Percentiles rank a stretch among this genome's conserved stretches.
Conservation (phyloP, 2,329 filamentous ascomycete genomes). For the Colletotrichum echinochloae region DNA sequence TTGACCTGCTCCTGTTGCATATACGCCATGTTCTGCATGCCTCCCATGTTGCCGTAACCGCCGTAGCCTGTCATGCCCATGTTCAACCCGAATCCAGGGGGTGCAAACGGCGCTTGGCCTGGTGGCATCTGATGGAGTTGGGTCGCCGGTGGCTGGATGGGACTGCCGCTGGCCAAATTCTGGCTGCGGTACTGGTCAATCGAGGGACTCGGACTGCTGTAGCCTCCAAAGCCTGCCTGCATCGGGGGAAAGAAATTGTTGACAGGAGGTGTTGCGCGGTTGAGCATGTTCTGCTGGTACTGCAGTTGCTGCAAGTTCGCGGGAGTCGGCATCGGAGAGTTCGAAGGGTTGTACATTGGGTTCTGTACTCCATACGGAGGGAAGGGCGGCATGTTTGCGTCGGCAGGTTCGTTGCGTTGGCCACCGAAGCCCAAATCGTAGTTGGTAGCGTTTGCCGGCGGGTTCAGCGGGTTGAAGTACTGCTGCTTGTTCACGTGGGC, state of each 20-base stretch:
- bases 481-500: conserved; percentile 58
- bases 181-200: conserved; percentile 69
- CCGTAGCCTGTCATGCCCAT: conserved; percentile 60
- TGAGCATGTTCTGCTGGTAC: conserved; percentile 70
- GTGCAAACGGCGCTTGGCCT: conserved; percentile 59
- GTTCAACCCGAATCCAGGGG: conserved; percentile 62
- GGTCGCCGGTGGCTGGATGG: conserved; percentile 59
- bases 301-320: conserved; percentile 67
- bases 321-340: conserved; percentile 58
- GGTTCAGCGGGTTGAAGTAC: conserved; percentile 62
- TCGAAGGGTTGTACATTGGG: conserved; percentile 63
- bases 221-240: conserved; percentile 68
- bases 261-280: conserved; percentile 64
- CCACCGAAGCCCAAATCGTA: conserved; percentile 66
- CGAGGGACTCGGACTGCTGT: conserved; percentile 59
- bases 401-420: conserved; percentile 65
- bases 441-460: conserved; percentile 53
- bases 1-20: conserved; percentile 69
- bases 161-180: conserved; percentile 63
- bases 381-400: conserved; percentile 63
- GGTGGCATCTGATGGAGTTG: conserved; percentile 57
- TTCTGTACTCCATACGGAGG: conserved; percentile 63
- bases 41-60: conserved; percentile 58
- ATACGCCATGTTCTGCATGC: conserved; percentile 64
- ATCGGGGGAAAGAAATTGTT: conserved; percentile 68